Evolutionary conservation across 2,329 filamentous ascomycete species (phyloP).

Genomic region (Diplodia seriata): DNA sequence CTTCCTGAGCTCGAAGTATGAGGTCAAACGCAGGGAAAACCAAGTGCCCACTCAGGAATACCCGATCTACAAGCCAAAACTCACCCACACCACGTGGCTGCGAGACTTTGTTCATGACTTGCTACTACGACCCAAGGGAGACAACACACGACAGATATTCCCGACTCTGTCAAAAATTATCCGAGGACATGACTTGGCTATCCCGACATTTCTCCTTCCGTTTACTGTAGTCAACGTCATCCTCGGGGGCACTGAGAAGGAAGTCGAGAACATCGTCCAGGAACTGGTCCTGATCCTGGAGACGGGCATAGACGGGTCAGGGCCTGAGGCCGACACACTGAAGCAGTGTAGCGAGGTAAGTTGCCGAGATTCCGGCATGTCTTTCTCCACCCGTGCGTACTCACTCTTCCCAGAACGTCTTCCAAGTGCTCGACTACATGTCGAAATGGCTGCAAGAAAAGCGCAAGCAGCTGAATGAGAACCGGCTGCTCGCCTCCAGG

Average conservation of each 20-base stretch:
- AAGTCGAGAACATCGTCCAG: conserved; percentile 69
- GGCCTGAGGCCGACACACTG: conserved; percentile 74
- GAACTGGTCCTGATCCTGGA: conserved; percentile 80
- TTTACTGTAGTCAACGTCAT: conserved; percentile 86
- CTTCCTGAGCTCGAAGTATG: conserved; percentile 83
- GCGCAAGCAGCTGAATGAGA: conserved; percentile 57
- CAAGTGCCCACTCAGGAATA: conserved; percentile 57
- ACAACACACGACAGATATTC: conserved; percentile 79
- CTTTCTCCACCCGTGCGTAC: conserved; percentile 13
- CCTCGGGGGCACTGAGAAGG: conserved; percentile 70
- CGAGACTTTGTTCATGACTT: conserved; percentile 81
- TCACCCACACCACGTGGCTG: conserved; percentile 82
- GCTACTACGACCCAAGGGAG: conserved; percentile 76
- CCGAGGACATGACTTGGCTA: conserved; percentile 81
- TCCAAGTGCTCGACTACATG: conserved; percentile 88
- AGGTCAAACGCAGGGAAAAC: conserved; percentile 57
- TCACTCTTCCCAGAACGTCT: conserved; percentile 72
- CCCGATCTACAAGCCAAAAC: conserved; percentile 75
- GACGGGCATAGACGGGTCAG: conserved; percentile 61
- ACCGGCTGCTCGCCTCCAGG: conserved; percentile 51
- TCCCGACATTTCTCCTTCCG: conserved; percentile 86
- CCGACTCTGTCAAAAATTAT: conserved; percentile 82
- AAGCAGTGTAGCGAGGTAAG: conserved; percentile 86
- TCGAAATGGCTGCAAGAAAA: conserved; percentile 89
- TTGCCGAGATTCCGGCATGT: neutral